Conservation (phyloP, 805 yeast genomes). For the Limtongia smithiae region DNA sequence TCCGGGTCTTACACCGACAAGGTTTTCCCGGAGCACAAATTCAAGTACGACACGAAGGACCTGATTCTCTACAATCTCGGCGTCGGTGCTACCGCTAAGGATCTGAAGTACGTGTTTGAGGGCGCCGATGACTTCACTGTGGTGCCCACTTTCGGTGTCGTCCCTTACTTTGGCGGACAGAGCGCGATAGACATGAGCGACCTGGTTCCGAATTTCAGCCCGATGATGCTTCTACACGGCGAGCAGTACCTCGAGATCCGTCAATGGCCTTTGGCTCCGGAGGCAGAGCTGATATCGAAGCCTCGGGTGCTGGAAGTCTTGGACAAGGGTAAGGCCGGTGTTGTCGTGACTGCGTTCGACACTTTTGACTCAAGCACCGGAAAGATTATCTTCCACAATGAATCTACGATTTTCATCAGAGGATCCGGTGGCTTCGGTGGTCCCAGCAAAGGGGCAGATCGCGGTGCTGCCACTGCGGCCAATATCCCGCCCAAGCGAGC, state of each 20-base stretch:
- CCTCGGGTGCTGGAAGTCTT: conserved; percentile 67
- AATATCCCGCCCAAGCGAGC: conserved; percentile 59
- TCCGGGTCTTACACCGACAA: background rate
- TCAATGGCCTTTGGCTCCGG: conserved; percentile 74
- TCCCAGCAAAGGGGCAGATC: conserved; percentile 51
- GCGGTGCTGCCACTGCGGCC: conserved; percentile 57
- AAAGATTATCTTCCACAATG: conserved; percentile 71
- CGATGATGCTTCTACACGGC: conserved; percentile 86
- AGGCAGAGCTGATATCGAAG: conserved; percentile 51
- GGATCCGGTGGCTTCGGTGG: conserved; percentile 57
- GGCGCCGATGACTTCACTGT: conserved; percentile 73
- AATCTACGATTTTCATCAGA: conserved; percentile 79
- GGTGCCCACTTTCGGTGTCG: conserved; percentile 84
- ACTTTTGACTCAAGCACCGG: conserved; percentile 65
- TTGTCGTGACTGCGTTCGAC: conserved; percentile 65
- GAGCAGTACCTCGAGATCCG: conserved; percentile 83
- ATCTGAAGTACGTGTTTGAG: conserved; percentile 78
- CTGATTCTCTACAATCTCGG: conserved; percentile 83
- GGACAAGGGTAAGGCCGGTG: conserved; percentile 84
- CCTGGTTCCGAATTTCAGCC: conserved; percentile 77
- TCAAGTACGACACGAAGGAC: conserved; percentile 22
- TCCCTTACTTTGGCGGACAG: conserved; percentile 72
- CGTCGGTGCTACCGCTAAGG: conserved; percentile 76
- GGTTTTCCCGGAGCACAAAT: conserved; percentile 2
- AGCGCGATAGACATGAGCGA: conserved; percentile 49